These are phyloP conservation scores for Leishmania lainsoni DNA, from an alignment of 208 protist species.

Conservation along the genomic window DNA sequence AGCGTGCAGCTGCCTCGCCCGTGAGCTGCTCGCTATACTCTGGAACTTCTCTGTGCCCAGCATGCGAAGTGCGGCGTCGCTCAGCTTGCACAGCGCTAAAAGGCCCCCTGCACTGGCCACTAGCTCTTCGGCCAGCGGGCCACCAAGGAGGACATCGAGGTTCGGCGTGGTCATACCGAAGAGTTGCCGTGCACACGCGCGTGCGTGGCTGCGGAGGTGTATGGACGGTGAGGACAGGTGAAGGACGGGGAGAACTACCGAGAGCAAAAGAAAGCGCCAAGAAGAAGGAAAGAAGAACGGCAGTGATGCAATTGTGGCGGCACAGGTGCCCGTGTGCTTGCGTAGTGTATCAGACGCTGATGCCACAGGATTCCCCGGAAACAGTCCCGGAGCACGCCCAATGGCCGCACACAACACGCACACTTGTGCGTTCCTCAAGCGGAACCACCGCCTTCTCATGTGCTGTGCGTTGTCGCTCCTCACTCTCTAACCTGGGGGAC, in stretches of 20 bases:
- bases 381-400: neutral
- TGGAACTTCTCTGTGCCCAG: constrained; percentile 61
- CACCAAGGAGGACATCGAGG: constrained; percentile 58
- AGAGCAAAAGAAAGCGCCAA: neutral
- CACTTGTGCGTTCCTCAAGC: neutral
- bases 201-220: neutral
- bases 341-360: neutral
- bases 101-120: constrained; percentile 58
- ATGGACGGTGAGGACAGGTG: neutral
- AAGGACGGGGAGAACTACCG: neutral
- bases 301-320: too few relatives aligned
- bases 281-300: neutral
- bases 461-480: neutral
- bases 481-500: neutral
- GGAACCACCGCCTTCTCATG: neutral
- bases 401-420: neutral
- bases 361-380: neutral
- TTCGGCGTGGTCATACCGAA: constrained; percentile 49
- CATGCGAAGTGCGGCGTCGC: constrained; percentile 63
- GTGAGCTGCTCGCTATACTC: constrained; percentile 17
- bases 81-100: constrained; percentile 52
- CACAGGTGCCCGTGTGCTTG: neutral
- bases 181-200: neutral
- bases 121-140: constrained; percentile 46
- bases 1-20: constrained; percentile 51